Percentiles rank a stretch among this genome's conserved stretches.
phyloP scores from a whole-genome alignment of 805 yeast genomes.

The Saccharomycopsis sp. region DNA sequence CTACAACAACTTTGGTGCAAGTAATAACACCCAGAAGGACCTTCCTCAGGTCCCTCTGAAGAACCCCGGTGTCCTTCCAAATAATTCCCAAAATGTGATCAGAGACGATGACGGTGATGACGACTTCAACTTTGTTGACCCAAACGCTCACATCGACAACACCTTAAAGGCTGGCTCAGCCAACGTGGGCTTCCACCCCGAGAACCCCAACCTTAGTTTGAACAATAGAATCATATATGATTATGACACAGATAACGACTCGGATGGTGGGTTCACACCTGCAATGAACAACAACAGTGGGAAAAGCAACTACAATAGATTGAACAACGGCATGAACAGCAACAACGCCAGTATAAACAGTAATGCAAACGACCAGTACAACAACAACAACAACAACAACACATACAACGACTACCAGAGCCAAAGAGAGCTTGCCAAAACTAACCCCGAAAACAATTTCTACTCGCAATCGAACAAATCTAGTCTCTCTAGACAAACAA shows the following conservation, averaged over 20 bases:
- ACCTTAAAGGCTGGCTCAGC: background rate
- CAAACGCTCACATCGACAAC: conserved; percentile 19
- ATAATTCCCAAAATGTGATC: background rate
- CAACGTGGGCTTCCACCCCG: too few relatives aligned
- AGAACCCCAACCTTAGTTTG: conserved; percentile 19
- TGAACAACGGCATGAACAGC: background rate
- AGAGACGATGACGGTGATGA: conserved; percentile 2
- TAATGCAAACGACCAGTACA: too few relatives aligned
- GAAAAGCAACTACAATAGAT: background rate
- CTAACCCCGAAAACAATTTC: conserved; percentile 8
- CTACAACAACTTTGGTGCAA: conserved; percentile 1
- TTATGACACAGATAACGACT: conserved; percentile 17
- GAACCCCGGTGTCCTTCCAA: too few relatives aligned
- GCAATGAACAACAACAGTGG: background rate
- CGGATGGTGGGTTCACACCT: background rate
- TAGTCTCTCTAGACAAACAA: conserved; percentile 14
- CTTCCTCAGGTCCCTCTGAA: conserved; percentile 17
- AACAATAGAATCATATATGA: conserved; percentile 21
- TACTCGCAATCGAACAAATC: conserved; percentile 12
- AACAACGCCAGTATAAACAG: background rate
- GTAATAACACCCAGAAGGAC: too few relatives aligned
- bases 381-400: background rate
- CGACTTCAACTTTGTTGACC: conserved; percentile 18
- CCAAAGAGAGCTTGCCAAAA: conserved; percentile 7
- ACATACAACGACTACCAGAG: conserved; percentile 1